phyloP scores from a whole-genome alignment of 352 stramenopile species.

The Pythium oligandrum region DNA sequence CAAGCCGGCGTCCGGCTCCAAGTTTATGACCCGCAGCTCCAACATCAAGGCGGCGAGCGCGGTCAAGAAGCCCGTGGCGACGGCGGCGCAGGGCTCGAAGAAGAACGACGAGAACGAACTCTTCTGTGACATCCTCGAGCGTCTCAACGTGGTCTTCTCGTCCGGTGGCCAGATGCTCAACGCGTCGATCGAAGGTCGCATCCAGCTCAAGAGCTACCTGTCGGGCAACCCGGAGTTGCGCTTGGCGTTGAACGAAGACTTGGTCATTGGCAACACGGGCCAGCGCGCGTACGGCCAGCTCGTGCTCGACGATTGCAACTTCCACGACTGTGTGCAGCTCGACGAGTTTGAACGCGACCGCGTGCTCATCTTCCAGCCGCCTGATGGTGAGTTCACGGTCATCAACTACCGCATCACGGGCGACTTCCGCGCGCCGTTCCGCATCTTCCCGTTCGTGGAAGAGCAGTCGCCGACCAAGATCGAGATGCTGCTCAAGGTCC shows the following conservation, averaged over 20 bases:
- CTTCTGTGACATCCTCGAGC: conserved; percentile 99
- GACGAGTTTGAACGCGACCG: conserved; percentile 92
- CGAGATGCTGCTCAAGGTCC: conserved; percentile 91
- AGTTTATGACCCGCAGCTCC: conserved; percentile 71
- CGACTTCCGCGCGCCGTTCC: conserved; percentile 96
- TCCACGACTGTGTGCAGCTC: conserved; percentile 98
- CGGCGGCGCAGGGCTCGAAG: conserved; percentile 61
- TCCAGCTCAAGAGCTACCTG: conserved; percentile 99
- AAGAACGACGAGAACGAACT: conserved; percentile 96
- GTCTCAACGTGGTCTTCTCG: conserved; percentile 97
- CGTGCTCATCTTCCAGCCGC: conserved; percentile 85
- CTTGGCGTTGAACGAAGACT: conserved; percentile 96
- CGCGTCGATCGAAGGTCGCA: conserved; percentile 96
- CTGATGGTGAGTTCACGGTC: conserved; percentile 78
- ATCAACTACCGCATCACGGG: conserved; percentile 98
- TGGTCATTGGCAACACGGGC: conserved; percentile 91
- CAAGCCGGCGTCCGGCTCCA: conserved; percentile 91
- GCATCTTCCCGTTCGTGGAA: conserved; percentile 97
- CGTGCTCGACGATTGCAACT: conserved; percentile 98
- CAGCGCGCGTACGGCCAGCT: conserved; percentile 86
- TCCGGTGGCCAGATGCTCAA: conserved; percentile 96
- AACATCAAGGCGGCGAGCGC: conserved; percentile 81
- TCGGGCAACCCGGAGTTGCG: conserved; percentile 96
- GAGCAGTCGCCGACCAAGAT: conserved; percentile 94
- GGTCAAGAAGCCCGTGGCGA: conserved; percentile 86